Conservation (phyloP, 2,329 filamentous ascomycete genomes). For the Pseudogymnoascus sp. region DNA sequence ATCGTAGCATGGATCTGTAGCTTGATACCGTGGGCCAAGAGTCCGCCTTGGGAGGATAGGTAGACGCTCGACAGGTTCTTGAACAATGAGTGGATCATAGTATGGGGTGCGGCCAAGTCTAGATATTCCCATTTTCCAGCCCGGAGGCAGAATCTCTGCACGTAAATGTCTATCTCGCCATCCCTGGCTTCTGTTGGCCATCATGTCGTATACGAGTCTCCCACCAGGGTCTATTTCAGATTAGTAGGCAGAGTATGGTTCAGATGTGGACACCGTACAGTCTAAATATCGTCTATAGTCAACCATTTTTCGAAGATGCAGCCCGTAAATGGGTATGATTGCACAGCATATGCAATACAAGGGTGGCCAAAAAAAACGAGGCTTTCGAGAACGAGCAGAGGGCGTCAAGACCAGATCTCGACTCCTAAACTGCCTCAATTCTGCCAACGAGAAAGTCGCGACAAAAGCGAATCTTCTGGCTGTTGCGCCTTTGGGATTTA, state of each 20-base stretch:
- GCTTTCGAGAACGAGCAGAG: not conserved
- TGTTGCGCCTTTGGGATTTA: not conserved
- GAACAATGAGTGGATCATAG: conserved; percentile 2
- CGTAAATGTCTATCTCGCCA: conserved; percentile 5
- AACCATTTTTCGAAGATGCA: not conserved
- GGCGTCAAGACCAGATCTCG: not conserved
- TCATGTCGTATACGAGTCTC: not conserved
- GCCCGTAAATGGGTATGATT: not conserved
- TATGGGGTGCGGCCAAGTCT: not conserved
- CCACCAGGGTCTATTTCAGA: conserved; percentile 1
- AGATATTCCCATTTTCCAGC: conserved; percentile 7
- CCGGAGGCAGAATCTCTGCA: not conserved
- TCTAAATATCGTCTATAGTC: conserved; percentile 5
- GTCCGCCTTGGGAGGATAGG: not conserved
- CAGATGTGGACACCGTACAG: not conserved
- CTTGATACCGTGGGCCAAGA: not conserved
- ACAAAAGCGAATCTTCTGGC: not conserved
- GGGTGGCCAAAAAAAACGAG: not conserved
- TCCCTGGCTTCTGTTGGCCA: not conserved
- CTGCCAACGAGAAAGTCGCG: no score
- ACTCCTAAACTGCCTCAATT: not conserved
- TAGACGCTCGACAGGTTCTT: not conserved
- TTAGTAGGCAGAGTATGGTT: not conserved
- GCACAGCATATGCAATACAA: not conserved
- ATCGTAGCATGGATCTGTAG: not conserved